A percentile compares a stretch with the other conserved stretches of the same genome.
phyloP scores from a whole-genome alignment of 2,329 filamentous ascomycete species.

The Colletotrichum sp. region DNA sequence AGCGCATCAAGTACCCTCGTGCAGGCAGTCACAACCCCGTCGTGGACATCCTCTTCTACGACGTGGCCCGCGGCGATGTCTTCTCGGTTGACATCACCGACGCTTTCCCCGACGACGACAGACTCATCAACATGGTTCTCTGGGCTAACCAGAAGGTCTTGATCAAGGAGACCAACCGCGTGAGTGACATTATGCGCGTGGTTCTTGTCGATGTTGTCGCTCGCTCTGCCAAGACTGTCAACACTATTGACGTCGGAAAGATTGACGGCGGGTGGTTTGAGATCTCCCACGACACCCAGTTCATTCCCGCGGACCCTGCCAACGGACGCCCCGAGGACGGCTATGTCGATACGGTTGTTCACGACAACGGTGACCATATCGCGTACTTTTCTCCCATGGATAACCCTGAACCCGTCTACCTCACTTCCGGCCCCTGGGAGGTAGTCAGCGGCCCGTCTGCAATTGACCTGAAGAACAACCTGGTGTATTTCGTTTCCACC shows the following conservation, averaged over 20 bases:
- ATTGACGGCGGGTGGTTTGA: constrained; percentile 99
- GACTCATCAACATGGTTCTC: constrained; percentile 90
- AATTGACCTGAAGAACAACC: constrained; percentile 81
- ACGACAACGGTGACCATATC: constrained; percentile 87
- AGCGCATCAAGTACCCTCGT: constrained; percentile 96
- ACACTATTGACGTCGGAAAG: constrained; percentile 77
- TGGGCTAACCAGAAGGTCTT: constrained; percentile 89
- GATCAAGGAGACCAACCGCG: constrained; percentile 90
- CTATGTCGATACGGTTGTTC: constrained; percentile 89
- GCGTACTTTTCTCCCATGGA: constrained; percentile 93
- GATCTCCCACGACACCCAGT: constrained; percentile 84
- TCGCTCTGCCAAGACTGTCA: constrained; percentile 78
- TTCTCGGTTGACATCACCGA: constrained; percentile 81
- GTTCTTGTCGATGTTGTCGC: constrained; percentile 80
- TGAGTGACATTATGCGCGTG: constrained; percentile 89
- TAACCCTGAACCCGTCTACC: constrained; percentile 78
- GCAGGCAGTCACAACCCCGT: constrained; percentile 92
- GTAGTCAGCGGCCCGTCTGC: constrained; percentile 85
- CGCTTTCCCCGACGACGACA: constrained; percentile 80
- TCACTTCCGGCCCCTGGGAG: constrained; percentile 92
- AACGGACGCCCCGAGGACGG: constrained; percentile 83
- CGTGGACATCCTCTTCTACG: constrained; percentile 88
- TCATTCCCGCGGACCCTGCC: constrained; percentile 80
- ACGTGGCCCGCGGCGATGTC: constrained; percentile 75
- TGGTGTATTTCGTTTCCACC: constrained; percentile 90